phyloP scores from a whole-genome alignment of 2,329 filamentous ascomycete species.

The Zasmidium angulare region DNA sequence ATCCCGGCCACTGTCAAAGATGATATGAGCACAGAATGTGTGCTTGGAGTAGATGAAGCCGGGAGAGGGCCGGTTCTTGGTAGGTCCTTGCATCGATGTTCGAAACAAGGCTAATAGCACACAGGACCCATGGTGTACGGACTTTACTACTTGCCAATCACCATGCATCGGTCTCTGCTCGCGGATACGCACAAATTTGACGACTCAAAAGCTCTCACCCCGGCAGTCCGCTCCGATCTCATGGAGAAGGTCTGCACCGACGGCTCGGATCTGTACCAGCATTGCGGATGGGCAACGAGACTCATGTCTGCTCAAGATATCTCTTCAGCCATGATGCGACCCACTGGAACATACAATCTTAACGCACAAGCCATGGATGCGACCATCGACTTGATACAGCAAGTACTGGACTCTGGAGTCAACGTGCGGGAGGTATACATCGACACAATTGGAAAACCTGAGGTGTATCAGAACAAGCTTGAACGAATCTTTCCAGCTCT shows the following conservation, averaged over 20 bases:
- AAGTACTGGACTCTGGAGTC: conserved; percentile 73
- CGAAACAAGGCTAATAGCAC: conserved; percentile 17
- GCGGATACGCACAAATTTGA: conserved; percentile 82
- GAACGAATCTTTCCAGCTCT: conserved; percentile 77
- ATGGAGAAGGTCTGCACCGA: conserved; percentile 70
- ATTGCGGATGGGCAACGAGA: conserved; percentile 81
- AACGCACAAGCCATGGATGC: conserved; percentile 96
- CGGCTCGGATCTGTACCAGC: conserved; percentile 55
- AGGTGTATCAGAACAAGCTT: conserved; percentile 78
- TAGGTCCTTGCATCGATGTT: conserved; percentile 41
- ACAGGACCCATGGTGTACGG: conserved; percentile 65
- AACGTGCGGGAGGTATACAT: conserved; percentile 89
- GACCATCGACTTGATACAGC: conserved; percentile 77
- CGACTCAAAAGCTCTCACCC: conserved; percentile 89
- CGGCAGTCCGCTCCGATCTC: conserved; percentile 72
- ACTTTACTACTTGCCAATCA: conserved; percentile 68
- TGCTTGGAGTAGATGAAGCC: conserved; percentile 89
- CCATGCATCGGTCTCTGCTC: conserved; percentile 69
- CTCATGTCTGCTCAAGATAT: conserved; percentile 84
- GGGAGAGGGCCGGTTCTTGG: conserved; percentile 91
- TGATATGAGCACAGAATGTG: conserved; percentile 60
- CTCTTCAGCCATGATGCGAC: conserved; percentile 71
- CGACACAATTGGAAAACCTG: conserved; percentile 86
- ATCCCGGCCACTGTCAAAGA: conserved; percentile 42
- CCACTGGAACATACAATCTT: conserved; percentile 71